Evolutionary conservation across 495 filamentous ascomycete species (phyloP).

Genomic region (Ramalina peruviana): DNA sequence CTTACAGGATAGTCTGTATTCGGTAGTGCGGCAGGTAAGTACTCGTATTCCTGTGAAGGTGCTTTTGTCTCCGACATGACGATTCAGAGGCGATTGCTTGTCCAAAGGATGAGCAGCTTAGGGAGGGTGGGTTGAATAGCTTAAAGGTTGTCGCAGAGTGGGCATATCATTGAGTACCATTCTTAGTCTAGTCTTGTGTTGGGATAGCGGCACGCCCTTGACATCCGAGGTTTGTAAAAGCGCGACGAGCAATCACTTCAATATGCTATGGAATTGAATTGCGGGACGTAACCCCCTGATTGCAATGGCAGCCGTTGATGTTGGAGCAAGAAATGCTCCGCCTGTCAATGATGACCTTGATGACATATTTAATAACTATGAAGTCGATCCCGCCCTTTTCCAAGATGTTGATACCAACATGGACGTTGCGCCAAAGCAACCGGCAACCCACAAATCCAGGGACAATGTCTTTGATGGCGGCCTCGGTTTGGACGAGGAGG

Average conservation of each 20-base stretch:
- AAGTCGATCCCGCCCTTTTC: constrained; percentile 39
- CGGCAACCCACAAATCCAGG: constrained; percentile 20
- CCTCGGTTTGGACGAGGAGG: constrained; percentile 74
- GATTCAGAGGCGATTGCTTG: too few species aligned
- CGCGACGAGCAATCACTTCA: too few species aligned
- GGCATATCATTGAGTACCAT: too few species aligned
- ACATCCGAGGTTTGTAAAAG: too few species aligned
- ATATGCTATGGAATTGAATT: too few species aligned
- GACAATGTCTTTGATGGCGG: constrained; percentile 24
- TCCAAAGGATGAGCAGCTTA: too few species aligned
- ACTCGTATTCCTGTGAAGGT: too few species aligned
- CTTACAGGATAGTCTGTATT: constrained; percentile 70
- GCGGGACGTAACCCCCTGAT: background rate
- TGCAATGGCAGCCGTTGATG: constrained; percentile 9
- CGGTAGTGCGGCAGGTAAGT: constrained; percentile 51
- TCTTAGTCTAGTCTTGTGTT: too few species aligned
- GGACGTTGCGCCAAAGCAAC: constrained; percentile 19
- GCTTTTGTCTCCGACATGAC: too few species aligned
- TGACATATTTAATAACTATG: constrained; percentile 55
- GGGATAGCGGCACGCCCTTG: too few species aligned
- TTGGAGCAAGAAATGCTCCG: constrained; percentile 10
- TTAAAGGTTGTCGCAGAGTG: too few species aligned
- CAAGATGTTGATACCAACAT: constrained; percentile 25
- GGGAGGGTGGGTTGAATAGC: too few species aligned
- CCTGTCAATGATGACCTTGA: constrained; percentile 29